Base-by-base conservation (phyloP, 345 rosid species). In the Lepidium africanum region DNA sequence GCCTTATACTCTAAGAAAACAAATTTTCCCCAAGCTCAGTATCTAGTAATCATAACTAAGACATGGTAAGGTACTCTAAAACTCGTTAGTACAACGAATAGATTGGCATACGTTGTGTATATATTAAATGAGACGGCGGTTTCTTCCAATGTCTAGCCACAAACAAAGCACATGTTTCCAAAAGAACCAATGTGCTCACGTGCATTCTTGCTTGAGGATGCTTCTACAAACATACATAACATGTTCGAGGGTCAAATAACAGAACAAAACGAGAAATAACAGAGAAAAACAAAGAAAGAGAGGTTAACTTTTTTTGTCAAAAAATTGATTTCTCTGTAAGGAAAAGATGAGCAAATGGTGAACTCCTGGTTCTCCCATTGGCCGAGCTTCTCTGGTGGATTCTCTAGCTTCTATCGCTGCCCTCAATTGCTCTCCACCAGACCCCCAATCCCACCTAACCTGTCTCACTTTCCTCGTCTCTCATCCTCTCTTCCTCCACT, bases 101-200 rank as follows among this genome's bases (percentile, higher is more conserved):
- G 8, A 60, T 19, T 10, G 7, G 37, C 54, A 23, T 73, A 93
- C 97, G 90, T 80, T 91, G 23, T 86, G 92, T 68, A 91, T 91
- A 55, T 88, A 88, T 25, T 82, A 74, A 91, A 80, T 47, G 92
- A 72, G 32, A 94, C 88, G 67, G 91, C 88, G 2, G 92, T 81
- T 76, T 80, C 92, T 59, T 72, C 86, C 72, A 86, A 40, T 42
- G 40, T 71, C 71, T 86, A 65, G 60, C 97, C 95, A 76, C 97
- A 91, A 7, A 56, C 47, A 65, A 86, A 74, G 16, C 97, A 91
- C 89, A 93, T 82, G 16, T 65, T 76, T 30, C 87, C 90, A 61
- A 81, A 89, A 10, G 91, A 81, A n/a, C 99, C 95, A 1, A 91
- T 96, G 78, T 94, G 97, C 55, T 72, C 60, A 61, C 95, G 89